Evolutionary conservation across 2,329 filamentous ascomycete species (phyloP).

Genomic region (Aspergillus fijiensis): DNA sequence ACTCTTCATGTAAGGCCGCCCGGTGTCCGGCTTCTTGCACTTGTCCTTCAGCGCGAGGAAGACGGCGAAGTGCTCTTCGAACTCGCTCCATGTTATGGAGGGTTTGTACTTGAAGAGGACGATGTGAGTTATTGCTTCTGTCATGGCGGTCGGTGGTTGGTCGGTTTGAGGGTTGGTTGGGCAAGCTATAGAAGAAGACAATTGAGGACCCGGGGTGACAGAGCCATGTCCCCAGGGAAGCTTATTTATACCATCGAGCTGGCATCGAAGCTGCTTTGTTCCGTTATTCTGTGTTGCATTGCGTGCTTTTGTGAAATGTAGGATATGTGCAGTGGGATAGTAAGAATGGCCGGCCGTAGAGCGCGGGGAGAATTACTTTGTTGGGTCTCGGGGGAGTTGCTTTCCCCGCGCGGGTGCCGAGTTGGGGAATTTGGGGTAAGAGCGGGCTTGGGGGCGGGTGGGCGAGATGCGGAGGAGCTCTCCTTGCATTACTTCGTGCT

Average conservation of each 20-base stretch:
- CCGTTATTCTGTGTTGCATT: not conserved
- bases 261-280: not conserved
- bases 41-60: not conserved
- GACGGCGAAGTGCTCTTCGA: slow-evolving; percentile 3
- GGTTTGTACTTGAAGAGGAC: slow-evolving; percentile 5
- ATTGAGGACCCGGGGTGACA: not conserved
- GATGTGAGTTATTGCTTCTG: not conserved
- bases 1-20: slow-evolving; percentile 5
- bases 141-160: not conserved
- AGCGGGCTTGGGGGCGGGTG: too few species aligned
- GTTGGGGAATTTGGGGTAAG: not conserved
- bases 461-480: not conserved
- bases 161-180: not conserved
- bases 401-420: not conserved
- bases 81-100: slow-evolving; percentile 2
- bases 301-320: not conserved
- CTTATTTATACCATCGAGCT: not conserved
- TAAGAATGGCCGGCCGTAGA: not conserved
- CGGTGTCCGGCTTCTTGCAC: slow-evolving; percentile 3
- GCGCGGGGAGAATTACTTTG: not conserved
- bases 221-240: not conserved
- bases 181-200: not conserved
- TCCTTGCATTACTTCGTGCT: not conserved
- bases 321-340: not conserved
- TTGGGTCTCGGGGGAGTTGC: not conserved